Evolutionary conservation across 352 stramenopile genomes (phyloP).

Genomic region (Globisporangium spinosum): DNA sequence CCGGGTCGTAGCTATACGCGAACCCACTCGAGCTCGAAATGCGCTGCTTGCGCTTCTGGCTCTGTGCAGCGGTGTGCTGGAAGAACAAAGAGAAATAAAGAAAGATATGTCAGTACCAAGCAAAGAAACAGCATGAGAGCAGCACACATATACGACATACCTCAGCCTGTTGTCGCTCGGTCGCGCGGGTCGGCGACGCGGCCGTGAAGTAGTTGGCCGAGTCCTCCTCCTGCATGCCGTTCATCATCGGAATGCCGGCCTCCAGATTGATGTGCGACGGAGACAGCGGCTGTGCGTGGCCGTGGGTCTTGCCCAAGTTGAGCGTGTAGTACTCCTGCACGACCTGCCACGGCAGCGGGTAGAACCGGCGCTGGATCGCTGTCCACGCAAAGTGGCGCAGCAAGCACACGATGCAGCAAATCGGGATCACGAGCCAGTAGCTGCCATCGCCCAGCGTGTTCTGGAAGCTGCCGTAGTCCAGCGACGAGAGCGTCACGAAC

Average conservation of each 20-base stretch:
- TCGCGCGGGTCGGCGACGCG: constrained; percentile 17
- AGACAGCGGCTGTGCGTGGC: constrained; percentile 11
- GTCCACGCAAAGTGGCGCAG: constrained; percentile 72
- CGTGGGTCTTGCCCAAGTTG: constrained; percentile 14
- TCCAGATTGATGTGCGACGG: constrained; percentile 48
- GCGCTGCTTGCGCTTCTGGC: constrained; percentile 41
- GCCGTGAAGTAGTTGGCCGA: constrained; percentile 42
- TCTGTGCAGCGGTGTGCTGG: constrained; percentile 17
- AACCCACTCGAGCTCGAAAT: constrained; percentile 69
- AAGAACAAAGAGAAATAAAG: neutral
- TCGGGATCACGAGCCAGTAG: constrained; percentile 70
- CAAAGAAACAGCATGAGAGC: too few species aligned
- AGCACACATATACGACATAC: neutral
- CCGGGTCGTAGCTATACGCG: constrained; percentile 79
- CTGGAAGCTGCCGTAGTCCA: constrained; percentile 69
- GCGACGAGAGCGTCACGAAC: constrained; percentile 55
- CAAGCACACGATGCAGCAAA: constrained; percentile 50
- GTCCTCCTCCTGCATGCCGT: constrained; percentile 31
- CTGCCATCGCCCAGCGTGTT: constrained; percentile 61
- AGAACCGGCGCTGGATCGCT: constrained; percentile 70
- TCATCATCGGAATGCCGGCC: constrained; percentile 42
- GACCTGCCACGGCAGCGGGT: constrained; percentile 74
- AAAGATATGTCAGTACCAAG: constrained; percentile 15
- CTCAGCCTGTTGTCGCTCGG: constrained; percentile 8
- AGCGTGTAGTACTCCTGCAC: constrained; percentile 76